Conservation (phyloP, 352 stramenopile genomes). For the Peronospora destructor region DNA sequence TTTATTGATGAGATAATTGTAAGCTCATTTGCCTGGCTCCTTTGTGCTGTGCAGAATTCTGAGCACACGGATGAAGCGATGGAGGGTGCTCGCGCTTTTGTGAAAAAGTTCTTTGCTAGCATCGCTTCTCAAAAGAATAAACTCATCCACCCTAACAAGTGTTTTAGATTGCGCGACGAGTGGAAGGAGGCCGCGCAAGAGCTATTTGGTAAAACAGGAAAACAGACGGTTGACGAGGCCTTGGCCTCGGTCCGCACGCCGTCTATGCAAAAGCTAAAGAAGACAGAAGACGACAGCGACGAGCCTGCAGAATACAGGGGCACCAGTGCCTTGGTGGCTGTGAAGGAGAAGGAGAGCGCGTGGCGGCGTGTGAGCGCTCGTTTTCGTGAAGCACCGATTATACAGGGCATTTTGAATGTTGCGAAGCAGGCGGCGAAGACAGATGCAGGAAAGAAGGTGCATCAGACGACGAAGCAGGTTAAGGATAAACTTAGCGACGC, state of each 20-base stretch:
- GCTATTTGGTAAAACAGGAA: constrained; percentile 70
- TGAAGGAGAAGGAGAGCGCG: constrained; percentile 91
- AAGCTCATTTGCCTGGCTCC: constrained; percentile 1
- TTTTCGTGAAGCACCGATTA: constrained; percentile 92
- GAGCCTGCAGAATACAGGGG: constrained; percentile 58
- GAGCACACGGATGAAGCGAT: constrained; percentile 27
- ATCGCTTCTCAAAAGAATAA: constrained; percentile 52
- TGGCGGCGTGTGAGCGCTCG: constrained; percentile 92
- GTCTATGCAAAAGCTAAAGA: constrained; percentile 33
- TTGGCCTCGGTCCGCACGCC: constrained; percentile 59
- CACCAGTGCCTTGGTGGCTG: constrained; percentile 64
- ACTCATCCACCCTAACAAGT: constrained; percentile 43
- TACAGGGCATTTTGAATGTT: constrained; percentile 84
- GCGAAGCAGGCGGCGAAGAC: constrained; percentile 73
- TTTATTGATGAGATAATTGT: neutral
- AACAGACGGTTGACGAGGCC: constrained; percentile 67
- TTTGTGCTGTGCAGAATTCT: constrained; percentile 11
- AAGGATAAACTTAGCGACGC: constrained; percentile 79
- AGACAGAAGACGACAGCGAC: constrained; percentile 28
- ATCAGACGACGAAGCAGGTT: constrained; percentile 61
- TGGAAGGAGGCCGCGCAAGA: constrained; percentile 70
- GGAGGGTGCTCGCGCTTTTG: constrained; percentile 42
- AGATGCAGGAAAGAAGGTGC: constrained; percentile 66
- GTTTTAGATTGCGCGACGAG: constrained; percentile 49
- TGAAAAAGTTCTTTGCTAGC: constrained; percentile 49